Base-by-base conservation (phyloP, 257 asterid species). In the Jacaranda copaia region DNA sequence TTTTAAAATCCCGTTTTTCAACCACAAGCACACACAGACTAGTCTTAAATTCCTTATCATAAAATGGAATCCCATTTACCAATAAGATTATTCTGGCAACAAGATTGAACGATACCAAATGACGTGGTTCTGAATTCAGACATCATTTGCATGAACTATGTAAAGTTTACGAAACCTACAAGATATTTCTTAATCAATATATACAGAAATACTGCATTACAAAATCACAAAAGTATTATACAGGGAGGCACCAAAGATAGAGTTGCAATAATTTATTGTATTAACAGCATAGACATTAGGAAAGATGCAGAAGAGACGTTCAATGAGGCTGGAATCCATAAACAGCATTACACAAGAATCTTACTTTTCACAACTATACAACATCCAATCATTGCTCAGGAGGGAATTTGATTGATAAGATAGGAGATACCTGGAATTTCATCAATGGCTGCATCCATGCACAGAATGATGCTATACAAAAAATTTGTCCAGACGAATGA, bases 281-380 rank as follows among this genome's bases (percentile, higher is more conserved):
- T 16, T 11, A 71, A 67, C 66, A 57, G 77, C 43, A 57, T 76
- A 3, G 3, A 65, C 48, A 62, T 73, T 63, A 55, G 76, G 43
- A 49, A 36, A 25, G 32, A 25, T 25, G 58, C 72, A 58, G 61
- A 77, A 79, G 39, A 48, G 67, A 52, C 68, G 71, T 49, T 45
- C 63, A 43, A 46, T 32, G 62, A 48, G 73, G 74, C 70, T 51
- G 59, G 65, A 75, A 67, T 71, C 79, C 76, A 85, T 65, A 9
- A 86, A 85, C 86, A 85, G 80, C 64, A 79, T 65, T 46, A 70
- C 76, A 74, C 77, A 76, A 76, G 70, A 75, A 85, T 73, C 76
- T 71, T 58, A 45, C 62, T 77, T 77, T 75, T 76, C 77, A 84
- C 77, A 78, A 68, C 18, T 42, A 78, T 58, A 83, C 79, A 77